Percentiles rank a stretch among this genome's conserved stretches.
phyloP scores from a whole-genome alignment of 2,329 filamentous ascomycete genomes.

The Arthrinium puccinioides region DNA sequence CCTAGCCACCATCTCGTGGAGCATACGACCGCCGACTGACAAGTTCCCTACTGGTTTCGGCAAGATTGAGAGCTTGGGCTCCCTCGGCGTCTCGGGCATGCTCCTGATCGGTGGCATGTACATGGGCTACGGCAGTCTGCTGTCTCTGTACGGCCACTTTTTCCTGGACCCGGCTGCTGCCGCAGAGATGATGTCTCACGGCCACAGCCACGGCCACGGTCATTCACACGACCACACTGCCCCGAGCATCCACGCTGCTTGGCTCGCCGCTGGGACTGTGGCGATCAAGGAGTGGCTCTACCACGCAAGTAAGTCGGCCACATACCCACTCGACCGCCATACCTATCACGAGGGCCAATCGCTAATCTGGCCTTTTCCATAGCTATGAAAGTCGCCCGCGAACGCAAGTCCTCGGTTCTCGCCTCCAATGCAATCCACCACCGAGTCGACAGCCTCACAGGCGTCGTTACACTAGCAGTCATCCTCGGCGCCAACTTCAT shows the following conservation, averaged over 20 bases:
- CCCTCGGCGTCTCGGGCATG: conserved; percentile 86
- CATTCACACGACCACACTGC: conserved; percentile 62
- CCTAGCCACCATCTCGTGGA: conserved; percentile 89
- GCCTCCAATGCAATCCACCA: conserved; percentile 96
- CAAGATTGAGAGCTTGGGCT: conserved; percentile 95
- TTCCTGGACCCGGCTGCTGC: conserved; percentile 56
- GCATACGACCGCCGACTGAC: conserved; percentile 74
- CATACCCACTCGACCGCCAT: neutral
- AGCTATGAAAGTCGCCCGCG: conserved; percentile 93
- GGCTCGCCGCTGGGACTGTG: conserved; percentile 87
- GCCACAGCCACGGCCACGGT: conserved; percentile 53
- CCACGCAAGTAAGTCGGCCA: conserved; percentile 68
- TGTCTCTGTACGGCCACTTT: conserved; percentile 65
- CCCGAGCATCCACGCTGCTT: conserved; percentile 88
- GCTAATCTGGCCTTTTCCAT: neutral
- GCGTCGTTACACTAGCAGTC: conserved; percentile 82
- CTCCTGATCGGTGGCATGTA: conserved; percentile 82
- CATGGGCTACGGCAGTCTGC: conserved; percentile 75
- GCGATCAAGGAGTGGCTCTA: conserved; percentile 96
- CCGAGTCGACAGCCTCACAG: conserved; percentile 90
- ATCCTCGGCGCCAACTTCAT: conserved; percentile 87
- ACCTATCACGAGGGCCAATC: neutral
- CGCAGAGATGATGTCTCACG: conserved; percentile 43
- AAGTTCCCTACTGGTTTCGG: conserved; percentile 88
- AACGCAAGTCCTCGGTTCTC: conserved; percentile 91